Evolutionary conservation across 805 yeast genomes (phyloP), one percentile per base, ranked within the genome.

Genomic region (Schwanniomyces polymorphus): DNA sequence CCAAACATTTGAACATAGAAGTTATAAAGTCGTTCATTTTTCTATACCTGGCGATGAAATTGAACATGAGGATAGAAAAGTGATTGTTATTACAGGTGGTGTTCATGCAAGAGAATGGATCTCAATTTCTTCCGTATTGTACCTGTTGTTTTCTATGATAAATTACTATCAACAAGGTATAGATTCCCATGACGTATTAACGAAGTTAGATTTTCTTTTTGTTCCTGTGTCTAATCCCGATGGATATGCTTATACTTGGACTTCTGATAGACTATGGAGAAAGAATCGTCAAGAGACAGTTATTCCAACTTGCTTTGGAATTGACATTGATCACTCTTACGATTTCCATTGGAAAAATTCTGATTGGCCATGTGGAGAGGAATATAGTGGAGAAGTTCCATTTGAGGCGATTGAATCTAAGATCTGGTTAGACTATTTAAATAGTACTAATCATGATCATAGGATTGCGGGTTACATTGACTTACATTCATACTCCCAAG

Each of bases 91-190:
- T 7, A 82, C 92, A 1, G 91, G 91, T 33, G 97, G 96, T 2
- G 76, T 86, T 2, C 97, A 91, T 67, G 94, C 96, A 0, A 75
- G 97, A 44, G 97, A 91, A 63, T 91, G 97, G 97, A 76, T 89
- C 25, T 79, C 91, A 31, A 81, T 84, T 2, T 79, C 91, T 2
- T 75, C 92, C 0, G 84, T 82, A 0, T 78, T 88, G 50, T 88
- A 78, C 63, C 72, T 58, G 64, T 74, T 61, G 50, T 88, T 49
- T 48, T 57, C 60, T 33, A 45, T 72, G 46, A 52, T 73, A n/a
- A 51, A 59, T 18, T 63, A 50, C 46, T 70, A 70, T 50, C 58
- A 56, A 18, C 47, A 52, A 18, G 55, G 68, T 44, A 74, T 72
- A 1, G 53, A 73, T 41, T 33, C 26, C 16, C 40, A 44, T 25